These are phyloP conservation scores for Yamadazyma siamensis DNA, from an alignment of 1,139 yeast genomes.

Conservation along the genomic window DNA sequence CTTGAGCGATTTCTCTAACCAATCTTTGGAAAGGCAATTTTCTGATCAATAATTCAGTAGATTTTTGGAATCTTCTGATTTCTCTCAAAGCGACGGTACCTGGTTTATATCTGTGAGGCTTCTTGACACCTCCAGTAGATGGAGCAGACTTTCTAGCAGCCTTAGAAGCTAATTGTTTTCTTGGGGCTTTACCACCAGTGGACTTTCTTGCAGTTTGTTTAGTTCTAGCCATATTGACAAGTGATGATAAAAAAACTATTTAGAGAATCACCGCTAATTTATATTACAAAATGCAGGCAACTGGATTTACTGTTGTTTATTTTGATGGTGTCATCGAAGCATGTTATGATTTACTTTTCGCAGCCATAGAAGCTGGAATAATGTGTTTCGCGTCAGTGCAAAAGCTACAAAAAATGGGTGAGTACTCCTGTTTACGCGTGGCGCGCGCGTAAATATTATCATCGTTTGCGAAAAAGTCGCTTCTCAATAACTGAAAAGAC, in stretches of 20 bases:
- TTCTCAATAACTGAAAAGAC: neutral
- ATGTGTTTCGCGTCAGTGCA: neutral
- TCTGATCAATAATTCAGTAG: slow-evolving; percentile 95
- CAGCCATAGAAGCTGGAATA: slow-evolving; percentile 2
- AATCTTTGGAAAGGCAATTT: slow-evolving; percentile 98
- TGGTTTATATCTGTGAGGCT: slow-evolving; percentile 99
- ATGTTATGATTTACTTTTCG: no score
- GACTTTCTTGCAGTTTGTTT: slow-evolving; percentile 99
- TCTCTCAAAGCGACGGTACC: slow-evolving; percentile 99
- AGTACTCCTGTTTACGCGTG: neutral
- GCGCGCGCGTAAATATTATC: neutral
- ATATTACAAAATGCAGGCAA: neutral
- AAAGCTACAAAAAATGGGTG: neutral
- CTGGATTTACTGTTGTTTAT: neutral
- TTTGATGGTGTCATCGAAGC: neutral
- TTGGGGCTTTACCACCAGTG: slow-evolving; percentile 99
- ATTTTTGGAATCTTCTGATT: slow-evolving; percentile 98
- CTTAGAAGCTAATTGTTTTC: slow-evolving; percentile 98
- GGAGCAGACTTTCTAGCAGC: slow-evolving; percentile 99
- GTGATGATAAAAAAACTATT: slow-evolving; percentile 2
- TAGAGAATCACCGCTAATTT: slow-evolving; percentile 1
- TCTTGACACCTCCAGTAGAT: slow-evolving; percentile 98
- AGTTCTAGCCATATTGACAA: slow-evolving; percentile 82
- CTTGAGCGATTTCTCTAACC: slow-evolving; percentile 97
- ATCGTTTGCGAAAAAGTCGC: neutral